Evolutionary conservation across 2,329 filamentous ascomycete species (phyloP).

Genomic region (Coniochaeta hoffmannii): DNA sequence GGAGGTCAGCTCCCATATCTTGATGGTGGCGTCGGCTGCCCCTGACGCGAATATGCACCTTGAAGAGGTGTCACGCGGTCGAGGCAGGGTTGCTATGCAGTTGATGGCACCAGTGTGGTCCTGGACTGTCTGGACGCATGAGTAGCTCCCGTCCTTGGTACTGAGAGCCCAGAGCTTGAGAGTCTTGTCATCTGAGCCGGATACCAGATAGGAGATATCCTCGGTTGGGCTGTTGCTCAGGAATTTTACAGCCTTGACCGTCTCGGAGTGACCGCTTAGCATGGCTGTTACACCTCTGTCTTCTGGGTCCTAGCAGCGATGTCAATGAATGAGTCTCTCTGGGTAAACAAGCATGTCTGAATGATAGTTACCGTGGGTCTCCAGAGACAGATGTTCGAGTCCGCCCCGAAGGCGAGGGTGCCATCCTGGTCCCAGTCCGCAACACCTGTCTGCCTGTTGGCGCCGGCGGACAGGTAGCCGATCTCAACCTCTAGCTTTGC

Average conservation of each 20-base stretch:
- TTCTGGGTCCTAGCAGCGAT: constrained; percentile 21
- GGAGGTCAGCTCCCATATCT: constrained; percentile 59
- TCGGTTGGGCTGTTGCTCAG: constrained; percentile 44
- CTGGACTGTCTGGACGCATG: constrained; percentile 46
- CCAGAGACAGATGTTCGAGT: constrained; percentile 87
- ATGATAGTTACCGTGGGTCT: constrained; percentile 54
- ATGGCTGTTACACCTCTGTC: constrained; percentile 56
- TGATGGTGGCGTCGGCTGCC: constrained; percentile 67
- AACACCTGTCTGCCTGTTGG: constrained; percentile 81
- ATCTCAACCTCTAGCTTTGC: constrained; percentile 21
- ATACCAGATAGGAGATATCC: constrained; percentile 55
- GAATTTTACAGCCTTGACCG: constrained; percentile 79
- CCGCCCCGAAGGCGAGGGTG: constrained; percentile 79
- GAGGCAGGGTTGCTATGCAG: constrained; percentile 43
- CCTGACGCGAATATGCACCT: constrained; percentile 64
- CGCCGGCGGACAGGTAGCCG: constrained; percentile 66
- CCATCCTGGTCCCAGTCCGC: constrained; percentile 79
- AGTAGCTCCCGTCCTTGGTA: constrained; percentile 20
- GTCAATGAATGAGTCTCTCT: background rate
- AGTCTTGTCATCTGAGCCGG: constrained; percentile 73
- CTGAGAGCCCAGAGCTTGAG: constrained; percentile 62
- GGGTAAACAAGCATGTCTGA: background rate
- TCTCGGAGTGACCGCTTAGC: constrained; percentile 68
- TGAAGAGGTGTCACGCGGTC: constrained; percentile 13
- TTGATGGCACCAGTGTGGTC: constrained; percentile 74